A percentile compares a stretch with the other conserved stretches of the same genome.
Conservation (phyloP, 805 yeast genomes). For the Metschnikowia cerradonensis region DNA sequence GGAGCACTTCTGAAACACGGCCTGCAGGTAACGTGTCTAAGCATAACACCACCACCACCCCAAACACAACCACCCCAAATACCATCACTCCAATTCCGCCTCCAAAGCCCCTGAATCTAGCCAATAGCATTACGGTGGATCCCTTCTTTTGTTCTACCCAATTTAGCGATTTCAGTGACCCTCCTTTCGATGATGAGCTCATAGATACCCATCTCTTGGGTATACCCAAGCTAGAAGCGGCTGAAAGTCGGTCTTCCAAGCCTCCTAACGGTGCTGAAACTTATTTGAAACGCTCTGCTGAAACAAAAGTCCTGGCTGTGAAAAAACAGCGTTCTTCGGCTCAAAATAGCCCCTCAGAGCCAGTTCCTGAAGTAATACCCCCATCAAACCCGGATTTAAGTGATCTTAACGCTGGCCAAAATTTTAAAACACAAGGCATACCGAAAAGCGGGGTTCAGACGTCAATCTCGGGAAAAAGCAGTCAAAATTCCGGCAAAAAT, state of each 20-base stretch:
- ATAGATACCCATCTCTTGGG: slow-evolving; percentile 10
- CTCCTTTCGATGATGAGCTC: slow-evolving; percentile 7
- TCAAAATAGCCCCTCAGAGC: neutral
- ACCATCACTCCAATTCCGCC: neutral
- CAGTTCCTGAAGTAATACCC: too few relatives aligned
- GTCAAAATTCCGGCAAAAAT: too few relatives aligned
- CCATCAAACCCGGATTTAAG: too few relatives aligned
- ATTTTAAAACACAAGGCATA: too few relatives aligned
- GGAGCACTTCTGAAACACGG: neutral
- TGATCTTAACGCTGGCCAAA: too few relatives aligned
- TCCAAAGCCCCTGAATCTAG: neutral
- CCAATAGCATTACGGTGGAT: neutral
- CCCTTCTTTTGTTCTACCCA: neutral
- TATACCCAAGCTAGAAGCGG: neutral
- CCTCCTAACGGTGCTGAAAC: neutral
- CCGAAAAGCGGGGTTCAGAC: too few relatives aligned
- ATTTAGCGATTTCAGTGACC: slow-evolving; percentile 1
- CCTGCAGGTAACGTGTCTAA: neutral
- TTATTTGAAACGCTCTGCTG: neutral
- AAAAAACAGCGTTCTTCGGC: neutral
- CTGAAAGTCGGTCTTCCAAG: neutral
- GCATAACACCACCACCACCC: neutral
- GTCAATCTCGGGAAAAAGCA: too few relatives aligned
- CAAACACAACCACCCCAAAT: neutral
- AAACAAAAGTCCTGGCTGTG: neutral